Base-by-base conservation (phyloP, 176 grass and related monocot species). In the Otatea glauca region DNA sequence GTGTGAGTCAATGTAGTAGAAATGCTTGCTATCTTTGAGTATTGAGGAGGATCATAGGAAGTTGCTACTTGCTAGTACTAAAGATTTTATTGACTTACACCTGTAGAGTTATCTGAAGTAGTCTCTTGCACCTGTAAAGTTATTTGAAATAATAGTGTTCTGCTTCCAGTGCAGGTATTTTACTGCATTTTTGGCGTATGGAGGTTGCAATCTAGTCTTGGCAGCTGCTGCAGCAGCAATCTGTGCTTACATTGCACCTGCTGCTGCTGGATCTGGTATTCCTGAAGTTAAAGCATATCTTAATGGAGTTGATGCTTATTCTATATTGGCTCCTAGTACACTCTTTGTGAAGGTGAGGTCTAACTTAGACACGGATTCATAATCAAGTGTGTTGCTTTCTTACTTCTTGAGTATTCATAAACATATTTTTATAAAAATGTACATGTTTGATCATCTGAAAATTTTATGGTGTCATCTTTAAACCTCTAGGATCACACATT, bases 261-360 rank as follows among this genome's bases (percentile, higher is more conserved):
- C 95, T 81, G 95, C 95, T 82, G 95, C 95, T 74, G 95, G 95
- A n/a, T 93, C 95, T 53, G 95, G 95, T 48, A 97, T 97, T 79
- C 95, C 95, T 23, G 95, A 97, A 91, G 91, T 97, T 29, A 97
- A 97, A 84, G 95, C 95, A 15, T 97, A 97, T 86, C 95, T 97
- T n/a, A 97, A 97, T 55, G 95, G 95, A 79, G 92, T 97, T 61
- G 92, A 97, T 80, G 75, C 95, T 56, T 86, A 92, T 61, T 90
- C 90, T 74, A 97, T 97, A 71, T 83, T 97, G 66, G 95, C 90
- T 84, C 90, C 95, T 21, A 92, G 86, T 65, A 97, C 95, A 15
- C 91, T 97, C 38, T 91, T 97, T 66, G 95, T 97, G 35, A 97
- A 97, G 92, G 95, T 97, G 87, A 34, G 5, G 6, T 58, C 38